Conservation (phyloP, 805 yeast species). For the Huiozyma naganishii region DNA sequence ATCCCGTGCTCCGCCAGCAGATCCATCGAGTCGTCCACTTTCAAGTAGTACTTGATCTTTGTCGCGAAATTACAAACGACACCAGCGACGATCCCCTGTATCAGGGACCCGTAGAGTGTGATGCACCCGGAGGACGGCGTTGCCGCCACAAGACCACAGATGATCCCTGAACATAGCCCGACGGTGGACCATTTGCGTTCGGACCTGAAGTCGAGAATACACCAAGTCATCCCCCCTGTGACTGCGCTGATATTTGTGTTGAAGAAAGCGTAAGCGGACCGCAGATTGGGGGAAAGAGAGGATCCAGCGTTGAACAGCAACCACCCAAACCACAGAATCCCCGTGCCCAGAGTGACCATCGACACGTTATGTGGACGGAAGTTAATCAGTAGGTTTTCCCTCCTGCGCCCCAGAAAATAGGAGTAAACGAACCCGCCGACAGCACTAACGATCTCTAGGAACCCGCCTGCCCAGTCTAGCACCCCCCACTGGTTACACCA, state of each 20-base stretch:
- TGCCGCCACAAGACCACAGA: slow-evolving; percentile 93
- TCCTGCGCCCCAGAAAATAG: slow-evolving; percentile 72
- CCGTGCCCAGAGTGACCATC: slow-evolving; percentile 79
- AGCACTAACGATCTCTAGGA: slow-evolving; percentile 88
- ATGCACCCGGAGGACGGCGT: slow-evolving; percentile 91
- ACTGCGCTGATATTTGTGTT: slow-evolving; percentile 86
- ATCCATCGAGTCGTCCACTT: slow-evolving; percentile 89
- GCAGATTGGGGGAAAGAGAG: slow-evolving; percentile 68
- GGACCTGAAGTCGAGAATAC: slow-evolving; percentile 75
- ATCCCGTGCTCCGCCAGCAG: slow-evolving; percentile 97
- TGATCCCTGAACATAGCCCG: slow-evolving; percentile 89
- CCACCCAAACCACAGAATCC: slow-evolving; percentile 91
- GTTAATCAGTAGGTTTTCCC: slow-evolving; percentile 62
- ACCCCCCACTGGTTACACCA: slow-evolving; percentile 94
- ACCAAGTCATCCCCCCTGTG: slow-evolving; percentile 88
- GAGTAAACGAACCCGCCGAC: slow-evolving; percentile 82
- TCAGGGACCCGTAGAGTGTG: slow-evolving; percentile 82
- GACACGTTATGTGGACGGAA: slow-evolving; percentile 94
- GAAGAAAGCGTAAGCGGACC: slow-evolving; percentile 83
- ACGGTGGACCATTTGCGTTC: slow-evolving; percentile 91
- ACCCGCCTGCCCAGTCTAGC: slow-evolving; percentile 94
- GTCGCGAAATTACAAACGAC: slow-evolving; percentile 83
- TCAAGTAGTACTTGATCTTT: slow-evolving; percentile 66
- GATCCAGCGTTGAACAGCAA: slow-evolving; percentile 90
- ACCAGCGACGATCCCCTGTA: slow-evolving; percentile 75